A percentile compares a stretch with the other conserved stretches of the same genome.
These are phyloP conservation scores for Aureobasidium sp. DNA, from an alignment of 2,329 filamentous ascomycete species.

Conservation along the genomic window DNA sequence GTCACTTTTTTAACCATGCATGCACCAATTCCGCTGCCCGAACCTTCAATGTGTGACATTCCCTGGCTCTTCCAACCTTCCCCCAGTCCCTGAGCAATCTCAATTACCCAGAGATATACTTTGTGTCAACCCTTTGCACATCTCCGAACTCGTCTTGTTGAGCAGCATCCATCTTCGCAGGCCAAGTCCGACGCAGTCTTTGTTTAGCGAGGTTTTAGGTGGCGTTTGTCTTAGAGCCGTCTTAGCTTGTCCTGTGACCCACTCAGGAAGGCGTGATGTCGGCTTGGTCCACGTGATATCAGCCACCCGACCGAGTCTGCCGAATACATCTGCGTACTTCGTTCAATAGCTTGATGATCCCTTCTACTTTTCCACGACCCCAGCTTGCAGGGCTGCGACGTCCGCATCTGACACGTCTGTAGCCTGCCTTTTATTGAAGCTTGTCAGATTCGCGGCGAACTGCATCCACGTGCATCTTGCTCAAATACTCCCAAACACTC, in stretches of 20 bases:
- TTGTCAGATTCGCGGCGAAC: neutral
- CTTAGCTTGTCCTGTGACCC: conserved; percentile 1
- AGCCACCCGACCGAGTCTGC: neutral
- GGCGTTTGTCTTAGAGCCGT: neutral
- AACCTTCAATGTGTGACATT: neutral
- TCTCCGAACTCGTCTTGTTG: neutral
- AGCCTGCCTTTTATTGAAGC: neutral
- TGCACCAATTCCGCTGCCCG: neutral
- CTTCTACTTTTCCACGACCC: neutral
- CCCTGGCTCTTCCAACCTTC: neutral
- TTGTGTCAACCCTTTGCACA: neutral
- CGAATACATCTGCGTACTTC: neutral
- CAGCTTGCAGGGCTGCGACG: neutral
- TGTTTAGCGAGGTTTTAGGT: neutral
- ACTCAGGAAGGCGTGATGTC: neutral
- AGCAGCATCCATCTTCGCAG: neutral
- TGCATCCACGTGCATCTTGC: conserved; percentile 4
- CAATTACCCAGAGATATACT: neutral
- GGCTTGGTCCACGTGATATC: neutral
- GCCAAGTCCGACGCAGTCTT: neutral
- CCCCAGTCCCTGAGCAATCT: neutral
- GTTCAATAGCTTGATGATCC: neutral
- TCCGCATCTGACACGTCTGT: neutral
- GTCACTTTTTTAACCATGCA: neutral
- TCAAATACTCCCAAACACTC: neutral